Base-by-base conservation (phyloP, 805 yeast species). In the Nakazawaea ishiwadae region DNA sequence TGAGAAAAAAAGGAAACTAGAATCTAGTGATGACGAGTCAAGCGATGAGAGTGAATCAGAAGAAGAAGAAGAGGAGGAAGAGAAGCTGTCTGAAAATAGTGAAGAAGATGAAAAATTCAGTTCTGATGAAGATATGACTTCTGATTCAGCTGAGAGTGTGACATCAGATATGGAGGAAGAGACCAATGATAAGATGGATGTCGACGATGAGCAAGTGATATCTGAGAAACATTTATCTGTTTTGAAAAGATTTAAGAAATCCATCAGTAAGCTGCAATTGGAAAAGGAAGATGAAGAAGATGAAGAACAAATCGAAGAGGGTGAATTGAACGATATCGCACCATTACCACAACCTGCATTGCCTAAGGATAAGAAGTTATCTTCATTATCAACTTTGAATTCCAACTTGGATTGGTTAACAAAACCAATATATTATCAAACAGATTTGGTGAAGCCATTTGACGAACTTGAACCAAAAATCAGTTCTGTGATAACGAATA, bases 321-420 rank as follows among this genome's bases (percentile, higher is more conserved):
- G 47, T 3, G 66, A 60, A 20, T 44, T 48, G 16, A 71, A 63
- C 52, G 70, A 63, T 34, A 58, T 91, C 31, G 80, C 73, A 5
- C 95, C 96, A 15, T 63, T 91, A 31, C 97, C 98, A 1, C 96
- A 88, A 58, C 96, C 96, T 0, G 79, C 66, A 26, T 62, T 81
- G 20, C 87, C 86, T 3, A 63, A 65, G 42, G 84, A 79, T 50
- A 57, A 58, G 33, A 58, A 56, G 39, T 56, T 78, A 16, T 46
- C 61, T 6, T 56, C 69, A 3, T 49, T 54, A 14, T 53, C 56
- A 14, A 40, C 54, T 28, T 51, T 54, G n/a, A 60, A 64, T 30
- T 54, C 60, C 31, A 70, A 67, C 45, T 53, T 79, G 37, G 69
- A 75, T 58, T 87, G 95, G 96, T 63, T 85, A 9, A 73, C 84